Evolutionary conservation across 257 asterid species (phyloP), one percentile per base, ranked within the genome.

Genomic region (Echites panduratus): DNA sequence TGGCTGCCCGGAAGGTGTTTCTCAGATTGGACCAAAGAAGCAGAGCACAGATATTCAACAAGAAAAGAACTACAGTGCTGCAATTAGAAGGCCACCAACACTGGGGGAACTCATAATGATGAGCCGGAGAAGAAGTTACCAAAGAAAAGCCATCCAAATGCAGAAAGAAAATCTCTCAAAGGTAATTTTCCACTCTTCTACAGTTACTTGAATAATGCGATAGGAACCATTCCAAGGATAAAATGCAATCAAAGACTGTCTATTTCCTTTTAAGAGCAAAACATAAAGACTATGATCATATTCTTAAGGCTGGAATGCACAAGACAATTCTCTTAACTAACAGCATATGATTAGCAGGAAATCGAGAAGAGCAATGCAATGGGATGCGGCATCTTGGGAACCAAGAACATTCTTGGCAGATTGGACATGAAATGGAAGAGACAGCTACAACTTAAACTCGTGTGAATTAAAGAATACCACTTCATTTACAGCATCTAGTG

Each of bases 101-200:
- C 98, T 91, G 40, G 99, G 90, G 48, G 99, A 94, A 88, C 89
- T 94, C 64, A 91, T 94, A 77, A 84, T 85, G 79, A 91, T 94
- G 96, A 94, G 99, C 85, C 80, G 95, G 63, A 80, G 97, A 84
- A 81, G 89, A 79, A 93, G 97, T 80, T 87, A 85, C 76, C 93
- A 84, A 59, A 82, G 85, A 74, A 94, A 84, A 75, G 85, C 85
- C 22, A 48, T 10, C 16, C 83, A 80, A 75, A 76, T 84, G 83
- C 84, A 70, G 47, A 84, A 83, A 73, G 87, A 85, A 77, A 77
- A 24, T 70, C 57, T 66, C 43, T 80, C 90, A 72, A 82, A 79
- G 96, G 97, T 90, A 85, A 76, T 56, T 24, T 44, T 45, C 69
- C 64, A 48, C 49, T 52, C 24, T 65, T 61, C 58, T 29, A 2